A percentile compares a stretch with the other conserved stretches of the same genome.
These are phyloP conservation scores for Rhizomucor miehei DNA, from an alignment of 371 early-diverging fungal genomes.

Conservation along the genomic window DNA sequence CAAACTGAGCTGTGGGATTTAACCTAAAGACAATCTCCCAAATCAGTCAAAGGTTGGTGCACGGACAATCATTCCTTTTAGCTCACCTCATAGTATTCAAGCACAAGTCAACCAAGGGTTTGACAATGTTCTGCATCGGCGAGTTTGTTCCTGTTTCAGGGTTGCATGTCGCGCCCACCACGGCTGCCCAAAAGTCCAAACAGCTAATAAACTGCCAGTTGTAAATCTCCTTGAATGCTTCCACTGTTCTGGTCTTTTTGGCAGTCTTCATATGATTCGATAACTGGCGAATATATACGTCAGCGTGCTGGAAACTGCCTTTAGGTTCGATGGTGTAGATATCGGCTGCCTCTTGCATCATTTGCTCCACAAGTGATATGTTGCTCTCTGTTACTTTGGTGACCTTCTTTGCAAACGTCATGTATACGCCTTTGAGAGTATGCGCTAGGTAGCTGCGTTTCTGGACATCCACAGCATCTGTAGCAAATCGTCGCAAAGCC, in stretches of 20 bases:
- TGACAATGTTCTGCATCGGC: slow-evolving; percentile 35
- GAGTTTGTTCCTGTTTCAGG: slow-evolving; percentile 25
- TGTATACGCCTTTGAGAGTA: slow-evolving; percentile 72
- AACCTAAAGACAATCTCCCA: slow-evolving; percentile 41
- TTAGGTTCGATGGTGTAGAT: slow-evolving; percentile 72
- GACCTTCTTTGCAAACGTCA: slow-evolving; percentile 73
- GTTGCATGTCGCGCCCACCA: slow-evolving; percentile 68
- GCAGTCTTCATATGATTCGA: slow-evolving; percentile 86
- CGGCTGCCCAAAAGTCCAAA: slow-evolving; percentile 83
- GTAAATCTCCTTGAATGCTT: slow-evolving; percentile 83
- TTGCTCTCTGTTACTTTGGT: slow-evolving; percentile 73
- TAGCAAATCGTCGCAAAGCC: slow-evolving; percentile 27
- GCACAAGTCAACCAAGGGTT: slow-evolving; percentile 34
- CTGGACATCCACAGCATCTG: slow-evolving; percentile 30
- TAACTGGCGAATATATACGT: slow-evolving; percentile 87
- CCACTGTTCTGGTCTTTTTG: slow-evolving; percentile 72
- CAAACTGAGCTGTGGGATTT: slow-evolving; percentile 82
- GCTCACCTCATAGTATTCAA: slow-evolving; percentile 28
- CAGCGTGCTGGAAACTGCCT: slow-evolving; percentile 81
- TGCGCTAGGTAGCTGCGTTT: slow-evolving; percentile 40
- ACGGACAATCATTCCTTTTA: not conserved
- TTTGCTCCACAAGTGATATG: slow-evolving; percentile 72
- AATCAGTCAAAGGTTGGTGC: not conserved
- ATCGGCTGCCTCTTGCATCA: slow-evolving; percentile 87
- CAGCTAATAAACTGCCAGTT: slow-evolving; percentile 93